Base-by-base conservation (phyloP, 1,284 basidiomycete species). In the Anthracocystis setariae region DNA sequence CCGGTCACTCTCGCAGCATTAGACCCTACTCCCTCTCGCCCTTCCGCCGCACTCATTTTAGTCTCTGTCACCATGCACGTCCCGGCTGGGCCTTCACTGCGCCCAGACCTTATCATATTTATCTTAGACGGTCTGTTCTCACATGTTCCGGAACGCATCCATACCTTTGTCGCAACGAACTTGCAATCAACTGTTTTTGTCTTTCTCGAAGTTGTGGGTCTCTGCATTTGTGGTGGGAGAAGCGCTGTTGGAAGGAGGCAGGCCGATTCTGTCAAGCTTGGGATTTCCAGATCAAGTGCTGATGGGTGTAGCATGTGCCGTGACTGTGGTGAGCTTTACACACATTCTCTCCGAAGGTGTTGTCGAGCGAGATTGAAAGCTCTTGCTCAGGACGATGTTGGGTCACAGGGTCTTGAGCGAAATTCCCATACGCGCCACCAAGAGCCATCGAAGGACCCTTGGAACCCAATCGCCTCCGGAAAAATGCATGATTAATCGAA, bases 141-240 rank as follows among this genome's bases (percentile, higher is more conserved):
- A 25, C 29, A 39, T 47, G 21, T 59, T 27, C 46, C 56, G 63
- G 52, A 58, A 51, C 47, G 62, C 55, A 64, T 49, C 49, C 56
- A 60, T 51, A 21, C 27, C 49, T 32, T 48, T n/a, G 35, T 49
- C 29, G 57, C 57, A 65, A n/a, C 54, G 57, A 45, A 48, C 35
- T 40, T 43, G 57, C 53, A 67, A 67, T 61, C 44, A 61, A 57
- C 21, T 21, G 5, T 35, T 57, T 57, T 37, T 52, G 37, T 56
- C 51, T 52, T 52, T 47, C 44, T 25, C 23, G 17, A 4, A 10
- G 13, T 32, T 23, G 37, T 17, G 35, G 8, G 17, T n/a, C 8
- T 37, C 13, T 37, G 35, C 35, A 37, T 37, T 37, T 17, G 7
- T 17, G 18, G 38, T 20, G 18, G 18, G 18, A 20, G 8, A 17